Base-by-base conservation (phyloP, 805 yeast genomes). In the Ascoidea tarda region DNA sequence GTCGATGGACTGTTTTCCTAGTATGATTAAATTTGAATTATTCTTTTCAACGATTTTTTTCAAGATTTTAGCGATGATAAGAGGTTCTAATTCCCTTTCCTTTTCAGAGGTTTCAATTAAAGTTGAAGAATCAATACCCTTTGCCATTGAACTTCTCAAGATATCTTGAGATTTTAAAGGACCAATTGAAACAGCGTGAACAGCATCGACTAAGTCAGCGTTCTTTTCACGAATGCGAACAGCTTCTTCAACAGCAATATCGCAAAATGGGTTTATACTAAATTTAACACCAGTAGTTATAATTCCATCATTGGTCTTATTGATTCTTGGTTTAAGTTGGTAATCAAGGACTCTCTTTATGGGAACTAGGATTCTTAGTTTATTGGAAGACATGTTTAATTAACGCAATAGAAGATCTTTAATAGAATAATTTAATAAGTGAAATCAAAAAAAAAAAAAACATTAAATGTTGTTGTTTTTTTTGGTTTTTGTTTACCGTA, bases 1-100 rank as follows among this genome's bases (percentile, higher is more conserved):
- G 68, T 93, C 99, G 60, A 93, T 90, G 46, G 98, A 88, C 69
- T 93, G 99, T 66, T 93, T 93, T 49, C 99, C 99, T 66, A 93
- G 74, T 46, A 93, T 78, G 48, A 93, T 82, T 64, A 93, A 70
- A 68, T 93, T 90, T 46, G 87, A 76, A 6, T 76, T 70, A 57
- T 87, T 78, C 60, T 79, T 74, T 59, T 84, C 84, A 12, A 84
- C 89, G 28, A 87, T 71, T 63, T 84, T 76, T 58, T 82, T 73
- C 60, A 93, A 76, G 57, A 93, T 71, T 69, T 93, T 91, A 50
- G 98, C 96, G 44, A 91, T 89, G 3, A 82, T 78, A 59, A 93
- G 75, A 5, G 98, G 98, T 68, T 93, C 97, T 28, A 90, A 72
- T 53, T 76, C 82, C 3, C 28, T 21, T 46, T 64, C 65, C 50